phyloP scores from a whole-genome alignment of 805 yeast genomes.

The Maudiozyma serrabonitensis region DNA sequence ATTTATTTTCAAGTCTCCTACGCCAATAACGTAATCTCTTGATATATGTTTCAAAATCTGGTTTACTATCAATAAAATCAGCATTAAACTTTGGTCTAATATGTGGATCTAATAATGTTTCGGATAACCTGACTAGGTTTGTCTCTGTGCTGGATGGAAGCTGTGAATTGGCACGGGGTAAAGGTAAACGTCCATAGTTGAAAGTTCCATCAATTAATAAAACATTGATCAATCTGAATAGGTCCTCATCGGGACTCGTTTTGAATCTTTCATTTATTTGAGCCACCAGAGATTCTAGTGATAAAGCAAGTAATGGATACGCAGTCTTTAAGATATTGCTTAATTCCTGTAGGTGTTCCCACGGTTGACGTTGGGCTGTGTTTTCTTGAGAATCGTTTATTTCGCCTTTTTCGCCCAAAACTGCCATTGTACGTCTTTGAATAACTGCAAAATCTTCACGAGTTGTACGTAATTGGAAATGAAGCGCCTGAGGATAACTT shows the following conservation, averaged over 20 bases:
- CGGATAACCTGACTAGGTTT: constrained; percentile 81
- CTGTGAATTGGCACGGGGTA: constrained; percentile 79
- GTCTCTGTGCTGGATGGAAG: constrained; percentile 88
- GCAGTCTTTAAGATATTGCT: constrained; percentile 95
- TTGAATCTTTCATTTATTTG: constrained; percentile 91
- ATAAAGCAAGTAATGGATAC: constrained; percentile 83
- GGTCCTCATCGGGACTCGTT: constrained; percentile 90
- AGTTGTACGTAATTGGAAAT: constrained; percentile 90
- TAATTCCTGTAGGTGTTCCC: constrained; percentile 88
- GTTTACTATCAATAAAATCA: constrained; percentile 80
- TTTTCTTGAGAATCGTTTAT: constrained; percentile 6
- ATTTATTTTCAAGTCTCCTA: constrained; percentile 79
- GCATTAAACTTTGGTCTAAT: constrained; percentile 83
- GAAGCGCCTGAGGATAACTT: constrained; percentile 94
- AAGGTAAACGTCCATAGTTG: constrained; percentile 74
- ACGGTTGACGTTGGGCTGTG: constrained; percentile 55
- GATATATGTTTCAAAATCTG: constrained; percentile 81
- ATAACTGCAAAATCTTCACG: constrained; percentile 86
- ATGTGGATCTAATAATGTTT: constrained; percentile 81
- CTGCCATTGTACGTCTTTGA: constrained; percentile 62
- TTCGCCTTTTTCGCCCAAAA: constrained; percentile 28
- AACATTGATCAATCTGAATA: constrained; percentile 88
- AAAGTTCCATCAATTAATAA: constrained; percentile 88
- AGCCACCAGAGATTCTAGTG: constrained; percentile 89
- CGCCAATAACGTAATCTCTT: constrained; percentile 83